Evolutionary conservation across 73 alveolate species (phyloP).

Genomic region (Paramecium pentaurelia): DNA sequence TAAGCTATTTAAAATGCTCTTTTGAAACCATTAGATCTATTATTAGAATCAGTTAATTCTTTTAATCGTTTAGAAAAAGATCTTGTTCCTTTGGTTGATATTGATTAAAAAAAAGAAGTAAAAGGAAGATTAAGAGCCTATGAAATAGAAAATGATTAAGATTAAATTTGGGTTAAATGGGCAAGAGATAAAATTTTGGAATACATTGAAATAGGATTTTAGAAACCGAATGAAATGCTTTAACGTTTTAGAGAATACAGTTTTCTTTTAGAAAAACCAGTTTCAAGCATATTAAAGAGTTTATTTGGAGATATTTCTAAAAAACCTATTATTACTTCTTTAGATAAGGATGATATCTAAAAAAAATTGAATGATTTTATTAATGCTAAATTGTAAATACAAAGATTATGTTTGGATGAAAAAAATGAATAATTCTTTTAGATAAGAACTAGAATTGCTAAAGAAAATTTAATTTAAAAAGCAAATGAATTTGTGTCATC

Average conservation of each 20-base stretch:
- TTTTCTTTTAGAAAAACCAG: conserved; percentile 52
- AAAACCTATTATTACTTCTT: conserved; percentile 13
- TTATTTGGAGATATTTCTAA: conserved; percentile 34
- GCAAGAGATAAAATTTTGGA: conserved; percentile 2
- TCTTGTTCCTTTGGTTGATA: conserved; percentile 56
- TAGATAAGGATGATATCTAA: conserved; percentile 40
- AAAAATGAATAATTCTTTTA: conserved; percentile 55
- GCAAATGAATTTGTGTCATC: conserved; percentile 50
- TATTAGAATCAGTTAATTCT: conserved; percentile 48
- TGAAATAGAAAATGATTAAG: conserved; percentile 24
- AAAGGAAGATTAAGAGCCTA: conserved; percentile 18
- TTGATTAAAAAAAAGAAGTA: background rate
- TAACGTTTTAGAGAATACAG: conserved; percentile 43
- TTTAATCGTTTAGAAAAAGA: conserved; percentile 53
- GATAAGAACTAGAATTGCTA: conserved; percentile 49
- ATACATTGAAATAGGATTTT: conserved; percentile 43
- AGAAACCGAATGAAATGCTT: conserved; percentile 49
- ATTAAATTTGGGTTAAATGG: conserved; percentile 47
- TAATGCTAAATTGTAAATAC: conserved; percentile 40
- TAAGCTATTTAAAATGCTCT: background rate
- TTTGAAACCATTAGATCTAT: conserved; percentile 25
- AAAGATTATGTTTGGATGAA: conserved; percentile 53
- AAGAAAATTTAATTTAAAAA: conserved; percentile 44
- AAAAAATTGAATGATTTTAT: conserved; percentile 44
- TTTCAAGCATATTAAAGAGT: background rate